These are phyloP conservation scores for Dalbergia oliveri DNA, from an alignment of 306 rosid species.

Conservation along the genomic window DNA sequence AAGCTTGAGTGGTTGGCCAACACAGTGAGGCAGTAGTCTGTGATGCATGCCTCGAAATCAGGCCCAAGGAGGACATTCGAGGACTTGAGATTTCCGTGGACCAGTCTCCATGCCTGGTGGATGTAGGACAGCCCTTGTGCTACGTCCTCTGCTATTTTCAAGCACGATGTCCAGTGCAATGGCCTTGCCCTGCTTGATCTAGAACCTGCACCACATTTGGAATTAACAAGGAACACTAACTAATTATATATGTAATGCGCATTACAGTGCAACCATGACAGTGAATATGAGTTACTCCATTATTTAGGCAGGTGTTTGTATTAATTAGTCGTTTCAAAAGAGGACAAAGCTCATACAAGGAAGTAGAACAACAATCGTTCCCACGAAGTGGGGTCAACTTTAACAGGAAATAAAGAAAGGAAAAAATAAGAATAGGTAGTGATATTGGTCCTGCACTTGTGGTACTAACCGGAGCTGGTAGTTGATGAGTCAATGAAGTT, in stretches of 20 bases:
- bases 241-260: too few species aligned
- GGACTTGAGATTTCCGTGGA: constrained; percentile 93
- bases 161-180: constrained; percentile 94
- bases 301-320: background rate
- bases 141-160: constrained; percentile 92
- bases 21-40: constrained; percentile 82
- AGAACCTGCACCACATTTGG: constrained; percentile 61
- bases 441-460: background rate
- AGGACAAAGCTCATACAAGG: background rate
- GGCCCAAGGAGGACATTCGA: constrained; percentile 87
- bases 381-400: background rate
- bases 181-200: constrained; percentile 86
- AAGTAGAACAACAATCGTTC: constrained; percentile 16
- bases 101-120: constrained; percentile 96
- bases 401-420: background rate
- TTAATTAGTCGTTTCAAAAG: background rate
- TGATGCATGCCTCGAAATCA: constrained; percentile 83
- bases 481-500: constrained; percentile 38
- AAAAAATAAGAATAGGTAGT: background rate
- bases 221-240: constrained; percentile 6
- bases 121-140: constrained; percentile 95
- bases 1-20: constrained; percentile 49
- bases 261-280: too few species aligned
- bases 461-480: background rate
- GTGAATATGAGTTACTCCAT: constrained; percentile 1